Conservation (phyloP, 148 eudicot genomes). For the Rhododendron vialii region DNA sequence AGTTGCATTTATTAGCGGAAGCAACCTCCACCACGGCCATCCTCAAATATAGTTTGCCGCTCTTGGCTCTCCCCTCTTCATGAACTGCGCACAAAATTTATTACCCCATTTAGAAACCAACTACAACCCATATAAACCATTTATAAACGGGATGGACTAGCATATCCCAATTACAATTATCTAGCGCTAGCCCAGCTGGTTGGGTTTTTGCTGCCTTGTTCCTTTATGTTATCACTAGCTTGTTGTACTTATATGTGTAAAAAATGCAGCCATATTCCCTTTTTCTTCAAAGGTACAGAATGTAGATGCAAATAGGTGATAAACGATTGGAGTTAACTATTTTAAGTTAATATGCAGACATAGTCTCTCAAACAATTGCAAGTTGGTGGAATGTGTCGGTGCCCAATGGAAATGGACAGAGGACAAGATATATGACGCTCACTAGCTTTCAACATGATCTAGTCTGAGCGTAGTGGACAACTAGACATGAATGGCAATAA, state of each 20-base stretch:
- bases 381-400: background rate
- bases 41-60: background rate
- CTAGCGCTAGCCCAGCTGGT: background rate
- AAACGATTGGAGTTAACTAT: background rate
- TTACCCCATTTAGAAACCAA: background rate
- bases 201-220: background rate
- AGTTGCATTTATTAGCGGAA: background rate
- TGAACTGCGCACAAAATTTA: background rate
- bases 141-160: background rate
- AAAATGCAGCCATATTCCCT: background rate
- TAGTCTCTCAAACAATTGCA: background rate
- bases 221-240: background rate
- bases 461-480: background rate
- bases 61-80: background rate
- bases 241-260: background rate
- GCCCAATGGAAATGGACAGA: background rate
- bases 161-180: no score
- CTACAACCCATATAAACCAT: no score
- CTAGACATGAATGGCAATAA: background rate
- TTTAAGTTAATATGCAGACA: background rate
- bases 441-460: background rate
- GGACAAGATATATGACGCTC: background rate
- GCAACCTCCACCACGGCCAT: background rate
- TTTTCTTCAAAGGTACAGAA: background rate
- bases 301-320: background rate